A percentile compares a stretch with the other conserved stretches of the same genome.
phyloP scores from a whole-genome alignment of 805 yeast species.

The Aciculoconidium aculeatum region DNA sequence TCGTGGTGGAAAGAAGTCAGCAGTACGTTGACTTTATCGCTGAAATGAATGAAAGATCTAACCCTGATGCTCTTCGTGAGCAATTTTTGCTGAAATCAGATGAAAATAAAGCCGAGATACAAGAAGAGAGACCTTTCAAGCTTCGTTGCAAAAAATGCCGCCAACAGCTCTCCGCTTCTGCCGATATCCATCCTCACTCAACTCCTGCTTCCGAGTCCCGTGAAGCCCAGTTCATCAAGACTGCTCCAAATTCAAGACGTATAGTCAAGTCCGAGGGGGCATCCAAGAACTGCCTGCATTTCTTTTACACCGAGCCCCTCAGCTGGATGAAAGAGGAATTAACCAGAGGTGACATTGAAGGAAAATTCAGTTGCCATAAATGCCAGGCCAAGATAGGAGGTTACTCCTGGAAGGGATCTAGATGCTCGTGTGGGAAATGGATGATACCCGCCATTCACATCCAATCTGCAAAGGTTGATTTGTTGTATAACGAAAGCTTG shows the following conservation, averaged over 20 bases:
- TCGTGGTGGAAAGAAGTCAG: slow-evolving; percentile 17
- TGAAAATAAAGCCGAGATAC: slow-evolving; percentile 13
- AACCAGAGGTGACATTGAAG: slow-evolving; percentile 72
- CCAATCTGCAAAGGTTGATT: slow-evolving; percentile 74
- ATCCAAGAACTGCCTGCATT: slow-evolving; percentile 68
- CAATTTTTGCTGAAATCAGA: slow-evolving; percentile 9
- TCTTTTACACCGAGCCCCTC: slow-evolving; percentile 74
- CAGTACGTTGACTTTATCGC: slow-evolving; percentile 23
- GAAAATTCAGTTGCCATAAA: slow-evolving; percentile 79
- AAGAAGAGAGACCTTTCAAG: slow-evolving; percentile 14
- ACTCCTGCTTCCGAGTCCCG: slow-evolving; percentile 62
- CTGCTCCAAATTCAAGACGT: slow-evolving; percentile 56
- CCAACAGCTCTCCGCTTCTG: slow-evolving; percentile 55
- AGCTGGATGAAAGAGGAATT: slow-evolving; percentile 87
- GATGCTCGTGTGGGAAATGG: slow-evolving; percentile 96
- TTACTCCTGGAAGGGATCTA: slow-evolving; percentile 88
- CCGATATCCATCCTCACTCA: slow-evolving; percentile 57
- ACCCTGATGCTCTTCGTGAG: slow-evolving; percentile 33
- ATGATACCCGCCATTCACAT: slow-evolving; percentile 86
- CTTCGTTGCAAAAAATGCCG: slow-evolving; percentile 84
- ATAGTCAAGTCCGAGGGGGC: slow-evolving; percentile 55
- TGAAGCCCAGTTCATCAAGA: slow-evolving; percentile 61
- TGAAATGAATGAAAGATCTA: slow-evolving; percentile 21
- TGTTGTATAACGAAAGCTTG: slow-evolving; percentile 3
- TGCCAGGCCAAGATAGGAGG: slow-evolving; percentile 86